Base-by-base conservation (phyloP, 345 rosid species). In the Toxicodendron radicans region DNA sequence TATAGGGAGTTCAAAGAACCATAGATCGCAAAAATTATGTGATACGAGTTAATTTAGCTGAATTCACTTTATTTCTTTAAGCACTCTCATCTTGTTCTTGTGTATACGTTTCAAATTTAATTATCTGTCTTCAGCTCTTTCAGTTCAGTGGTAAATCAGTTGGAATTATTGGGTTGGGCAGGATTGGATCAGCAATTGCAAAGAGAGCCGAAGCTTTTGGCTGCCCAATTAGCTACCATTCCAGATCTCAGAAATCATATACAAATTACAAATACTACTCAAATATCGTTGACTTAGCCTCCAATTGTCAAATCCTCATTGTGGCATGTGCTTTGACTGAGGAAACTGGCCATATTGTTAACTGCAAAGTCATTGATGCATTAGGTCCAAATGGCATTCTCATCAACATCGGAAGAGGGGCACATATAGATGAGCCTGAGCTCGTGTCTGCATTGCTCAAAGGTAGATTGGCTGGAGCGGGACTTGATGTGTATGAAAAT, bases 301-400 rank as follows among this genome's bases (percentile, higher is more conserved):
- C 78, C 43, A 77, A 82, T 74, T 87, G 81, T 32, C 76, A 83
- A 57, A 75, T 88, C 80, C 86, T 89, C 5, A 57, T 87, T 12
- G 90, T 87, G 45, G 88, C 95, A 3, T 91, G 93, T 41, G 78
- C 90, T 52, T 74, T 87, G 53, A 85, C 84, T 1, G 79, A 79
- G 10, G 85, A 84, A 78, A 89, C 90, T n/a, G 80, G 12, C 59
- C 90, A 81, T 73, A 84, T 87, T 21, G 46, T 89, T 53, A 66
- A 83, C 52, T 81, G 74, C 3, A 75, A 72, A 46, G 91, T 86
- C 71, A 78, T 89, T 9, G 80, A 91, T 27, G 91, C 93, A 3
- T 68, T 91, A 66, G 93, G 96, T 58, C 91, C 88, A 2, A 73
- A 81, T 18, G 93, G 95, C 10, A 66, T 91, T 67, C 84, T 91